Conservation (phyloP, 257 asterid genomes). For the Datura wrightii region DNA sequence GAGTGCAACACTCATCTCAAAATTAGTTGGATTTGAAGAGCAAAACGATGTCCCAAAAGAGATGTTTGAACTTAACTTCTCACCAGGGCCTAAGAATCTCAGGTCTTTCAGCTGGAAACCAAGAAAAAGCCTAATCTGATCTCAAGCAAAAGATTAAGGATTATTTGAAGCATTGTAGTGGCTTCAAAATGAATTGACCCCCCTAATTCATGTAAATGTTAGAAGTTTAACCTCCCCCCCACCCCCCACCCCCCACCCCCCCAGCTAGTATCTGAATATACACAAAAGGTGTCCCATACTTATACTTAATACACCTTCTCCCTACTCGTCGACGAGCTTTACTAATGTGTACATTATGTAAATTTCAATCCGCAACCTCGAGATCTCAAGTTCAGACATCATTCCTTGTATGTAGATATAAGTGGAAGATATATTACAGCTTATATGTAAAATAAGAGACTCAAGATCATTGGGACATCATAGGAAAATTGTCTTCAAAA, state of each 20-base stretch:
- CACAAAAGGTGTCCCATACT: conserved; percentile 15
- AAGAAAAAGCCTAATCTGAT: conserved; percentile 42
- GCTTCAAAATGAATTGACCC: conserved; percentile 24
- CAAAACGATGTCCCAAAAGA: conserved; percentile 66
- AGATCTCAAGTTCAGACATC: conserved; percentile 27
- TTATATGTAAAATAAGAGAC: conserved; percentile 25
- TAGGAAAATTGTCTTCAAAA: conserved; percentile 24
- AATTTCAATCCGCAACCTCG: conserved; percentile 27
- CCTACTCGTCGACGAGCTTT: conserved; percentile 8
- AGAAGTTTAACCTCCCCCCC: neutral
- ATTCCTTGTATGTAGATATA: conserved; percentile 25
- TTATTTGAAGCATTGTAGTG: conserved; percentile 30
- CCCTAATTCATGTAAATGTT: neutral
- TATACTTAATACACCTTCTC: neutral
- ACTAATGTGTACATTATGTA: conserved; percentile 17
- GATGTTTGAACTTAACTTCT: conserved; percentile 84
- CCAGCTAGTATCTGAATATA: neutral
- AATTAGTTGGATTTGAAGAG: conserved; percentile 66
- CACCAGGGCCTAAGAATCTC: conserved; percentile 47
- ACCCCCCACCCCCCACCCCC: neutral
- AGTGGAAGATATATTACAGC: conserved; percentile 18
- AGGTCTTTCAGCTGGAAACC: conserved; percentile 65
- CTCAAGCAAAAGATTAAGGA: neutral
- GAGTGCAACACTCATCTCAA: conserved; percentile 77
- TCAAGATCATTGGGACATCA: conserved; percentile 27